Evolutionary conservation across 306 rosid genomes (phyloP), one percentile per base, ranked within the genome.

Genomic region (Biancaea sappan): DNA sequence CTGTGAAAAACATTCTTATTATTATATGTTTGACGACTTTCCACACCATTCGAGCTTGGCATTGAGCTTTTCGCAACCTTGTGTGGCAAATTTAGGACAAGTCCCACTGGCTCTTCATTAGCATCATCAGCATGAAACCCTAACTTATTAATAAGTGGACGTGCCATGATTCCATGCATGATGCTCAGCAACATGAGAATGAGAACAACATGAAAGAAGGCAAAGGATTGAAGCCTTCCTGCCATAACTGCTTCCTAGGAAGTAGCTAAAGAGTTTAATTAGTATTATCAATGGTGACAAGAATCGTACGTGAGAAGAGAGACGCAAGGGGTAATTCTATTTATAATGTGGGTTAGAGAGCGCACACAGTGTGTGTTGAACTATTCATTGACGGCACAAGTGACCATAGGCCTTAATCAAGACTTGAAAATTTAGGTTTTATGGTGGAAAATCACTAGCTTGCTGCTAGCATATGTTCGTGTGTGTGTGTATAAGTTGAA

Each of bases 111-210:
- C 41, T 44, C 74, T 68, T 52, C 44, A 51, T 18, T 19, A 31
- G 34, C 34, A 34, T 37, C 9, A 41, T 12, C 56, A 3, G 41
- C 44, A 53, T 51, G 71, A 22, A 62, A 25, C 58, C 71, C 62
- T 19, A 56, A 54, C 6, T n/a, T 60, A 59, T 52, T 62, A 50
- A 38, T 68, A 41, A 76, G 48, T 47, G 80, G 71, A n/a, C 87
- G 54, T 29, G 82, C 80, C 47, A 32, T 54, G 51, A 57, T 16
- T 10, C 21, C 75, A 68, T 54, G 43, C 12, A 6, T 15, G 46
- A 57, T 46, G 66, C 62, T 47, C n/a, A 72, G 29, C 25, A 51
- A 65, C 66, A 78, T n/a, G 31, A 66, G 61, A 83, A 53, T 5
- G 25, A 83, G 25, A 83, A 31, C 34, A 2, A 76, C 2, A 54